Evolutionary conservation across 768 basidiomycete species (phyloP), one percentile per base, ranked within the genome.

Genomic region (Macrolepiota dolichaula): DNA sequence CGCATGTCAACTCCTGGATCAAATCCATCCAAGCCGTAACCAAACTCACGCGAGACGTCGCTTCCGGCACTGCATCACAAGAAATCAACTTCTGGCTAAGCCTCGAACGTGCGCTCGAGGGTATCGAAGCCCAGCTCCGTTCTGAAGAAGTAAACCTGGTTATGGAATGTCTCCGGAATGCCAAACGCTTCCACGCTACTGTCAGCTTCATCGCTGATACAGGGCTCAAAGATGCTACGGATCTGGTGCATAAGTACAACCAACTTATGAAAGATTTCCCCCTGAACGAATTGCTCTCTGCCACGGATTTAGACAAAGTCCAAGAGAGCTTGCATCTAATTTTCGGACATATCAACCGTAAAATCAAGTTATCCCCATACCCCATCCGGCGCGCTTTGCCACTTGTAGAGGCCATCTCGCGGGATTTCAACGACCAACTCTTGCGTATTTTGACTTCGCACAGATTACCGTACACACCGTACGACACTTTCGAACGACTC

Each of bases 21-120:
- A 97, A 97, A 75, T 89, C 94, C 32, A 96, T 98, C 58, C 97
- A 98, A 72, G 85, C 90, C 0, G 95, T 98, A 54, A 98, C 97
- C 5, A 97, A 96, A 71, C 85, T 99, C n/a, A 88, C 86, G 1
- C 81, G 97, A 24, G 96, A 98, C 68, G 96, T 98, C 35, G 81
- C 88, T 0, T 92, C 92, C 4, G 96, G 96, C 1, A 98, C 96
- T 0, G 96, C 97, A 1, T 96, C 94, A 0, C 97, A 99, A 70
- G 97, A 98, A 72, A 95, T 99, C 79, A 98, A 98, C 73, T 98
- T 99, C 69, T 98, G 97, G 97, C 79, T 98, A 24, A 92, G 89
- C 71, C 81, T 99, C 72, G 97, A 99, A 72, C 81, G 92, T 47
- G 95, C 95, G 5, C 73, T 99, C 64, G 97, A 98, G 68, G 90